phyloP scores from a whole-genome alignment of 202 grass and related monocot genomes.

The Setaria italica region DNA sequence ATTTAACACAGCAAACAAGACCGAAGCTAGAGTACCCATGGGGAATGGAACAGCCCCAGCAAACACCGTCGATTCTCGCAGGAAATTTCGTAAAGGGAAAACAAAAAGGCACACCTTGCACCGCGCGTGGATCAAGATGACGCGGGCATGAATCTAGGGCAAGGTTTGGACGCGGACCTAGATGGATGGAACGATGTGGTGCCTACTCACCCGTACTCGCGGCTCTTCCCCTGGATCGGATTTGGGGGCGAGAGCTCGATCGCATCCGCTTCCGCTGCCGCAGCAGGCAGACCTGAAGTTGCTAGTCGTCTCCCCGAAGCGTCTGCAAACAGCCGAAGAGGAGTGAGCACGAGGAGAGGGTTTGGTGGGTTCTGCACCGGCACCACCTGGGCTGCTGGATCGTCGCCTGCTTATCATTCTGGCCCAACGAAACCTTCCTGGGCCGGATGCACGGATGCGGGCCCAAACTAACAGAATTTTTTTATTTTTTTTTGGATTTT shows the following conservation, averaged over 20 bases:
- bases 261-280: neutral
- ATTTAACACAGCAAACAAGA: neutral
- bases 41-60: neutral
- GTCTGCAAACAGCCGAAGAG: neutral
- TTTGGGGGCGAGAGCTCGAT: neutral
- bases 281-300: neutral
- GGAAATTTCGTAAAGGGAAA: neutral
- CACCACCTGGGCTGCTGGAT: neutral
- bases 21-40: neutral
- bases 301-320: slow-evolving; percentile 4
- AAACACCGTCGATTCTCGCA: neutral
- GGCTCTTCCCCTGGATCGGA: neutral
- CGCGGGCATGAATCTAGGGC: neutral
- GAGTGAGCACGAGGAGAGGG: neutral
- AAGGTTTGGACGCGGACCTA: neutral
- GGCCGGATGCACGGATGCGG: neutral
- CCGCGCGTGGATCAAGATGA: slow-evolving; percentile 18
- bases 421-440: neutral
- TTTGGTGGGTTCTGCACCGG: neutral
- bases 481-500: too few species aligned
- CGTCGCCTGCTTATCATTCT: neutral
- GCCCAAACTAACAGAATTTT: neutral
- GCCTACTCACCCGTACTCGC: neutral
- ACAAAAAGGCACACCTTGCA: slow-evolving; percentile 11
- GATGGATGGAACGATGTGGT: neutral